Conservation (phyloP, 2,329 filamentous ascomycete genomes). For the Didymella pinodella region DNA sequence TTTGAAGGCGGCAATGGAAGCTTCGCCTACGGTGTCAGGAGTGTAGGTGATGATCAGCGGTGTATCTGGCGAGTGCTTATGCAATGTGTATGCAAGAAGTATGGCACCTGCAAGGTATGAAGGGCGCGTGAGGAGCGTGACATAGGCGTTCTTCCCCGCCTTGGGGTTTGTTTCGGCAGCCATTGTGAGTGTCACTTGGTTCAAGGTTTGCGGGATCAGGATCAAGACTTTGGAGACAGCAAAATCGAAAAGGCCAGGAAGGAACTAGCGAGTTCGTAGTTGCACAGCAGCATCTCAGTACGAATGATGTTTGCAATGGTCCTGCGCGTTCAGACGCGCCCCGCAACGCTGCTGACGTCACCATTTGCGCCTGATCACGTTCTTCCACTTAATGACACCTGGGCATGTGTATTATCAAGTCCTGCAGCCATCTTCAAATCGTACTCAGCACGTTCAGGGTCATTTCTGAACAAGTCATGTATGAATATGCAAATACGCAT, state of each 20-base stretch:
- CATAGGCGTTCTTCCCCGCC: constrained; percentile 51
- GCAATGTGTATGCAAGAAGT: constrained; percentile 59
- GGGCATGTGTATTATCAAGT: too few species aligned
- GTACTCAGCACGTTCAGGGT: too few species aligned
- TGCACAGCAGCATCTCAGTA: neutral
- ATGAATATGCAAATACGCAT: too few species aligned
- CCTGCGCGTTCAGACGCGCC: constrained; percentile 17
- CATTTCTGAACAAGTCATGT: too few species aligned
- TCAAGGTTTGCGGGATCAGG: neutral
- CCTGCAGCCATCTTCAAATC: too few species aligned
- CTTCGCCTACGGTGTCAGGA: constrained; percentile 49
- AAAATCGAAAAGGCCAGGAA: neutral
- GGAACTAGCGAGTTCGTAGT: neutral
- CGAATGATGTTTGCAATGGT: constrained; percentile 3
- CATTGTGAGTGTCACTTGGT: constrained; percentile 15
- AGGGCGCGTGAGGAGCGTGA: constrained; percentile 61
- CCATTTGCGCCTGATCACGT: constrained; percentile 28
- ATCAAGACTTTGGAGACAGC: neutral
- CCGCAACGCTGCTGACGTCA: constrained; percentile 31
- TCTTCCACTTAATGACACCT: neutral
- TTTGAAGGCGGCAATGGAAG: constrained; percentile 54
- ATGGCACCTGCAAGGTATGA: constrained; percentile 62
- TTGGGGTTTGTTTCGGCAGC: constrained; percentile 10
- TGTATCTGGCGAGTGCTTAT: constrained; percentile 55
- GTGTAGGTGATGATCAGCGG: constrained; percentile 62